These are phyloP conservation scores for Apiotrichum gamsii DNA, from an alignment of 1,284 basidiomycete genomes.

Conservation along the genomic window DNA sequence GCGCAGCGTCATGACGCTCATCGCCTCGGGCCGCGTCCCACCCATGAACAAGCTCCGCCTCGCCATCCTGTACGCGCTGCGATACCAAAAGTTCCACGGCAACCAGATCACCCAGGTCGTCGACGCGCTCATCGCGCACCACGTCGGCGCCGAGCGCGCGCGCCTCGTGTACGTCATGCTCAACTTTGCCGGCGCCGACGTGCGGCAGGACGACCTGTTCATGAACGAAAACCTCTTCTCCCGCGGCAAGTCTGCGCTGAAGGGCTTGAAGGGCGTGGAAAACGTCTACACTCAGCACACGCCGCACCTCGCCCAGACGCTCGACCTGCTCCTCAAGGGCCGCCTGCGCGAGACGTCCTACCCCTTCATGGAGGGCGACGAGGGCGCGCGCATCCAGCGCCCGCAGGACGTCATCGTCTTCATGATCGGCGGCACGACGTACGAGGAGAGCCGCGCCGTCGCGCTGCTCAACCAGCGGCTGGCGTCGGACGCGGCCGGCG, in stretches of 20 bases:
- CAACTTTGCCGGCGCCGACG: conserved; percentile 90
- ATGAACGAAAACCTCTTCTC: conserved; percentile 92
- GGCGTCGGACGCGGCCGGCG: conserved; percentile 44
- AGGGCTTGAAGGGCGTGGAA: conserved; percentile 97
- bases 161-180: conserved; percentile 86
- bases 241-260: conserved; percentile 87
- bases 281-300: conserved; percentile 99
- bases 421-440: conserved; percentile 88
- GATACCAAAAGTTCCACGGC: conserved; percentile 88
- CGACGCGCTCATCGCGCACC: conserved; percentile 71
- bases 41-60: conserved; percentile 80
- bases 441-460: conserved; percentile 80
- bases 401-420: conserved; percentile 93
- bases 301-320: conserved; percentile 84
- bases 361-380: conserved; percentile 71
- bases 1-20: conserved; percentile 67
- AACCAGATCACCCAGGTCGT: conserved; percentile 78
- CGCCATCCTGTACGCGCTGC: conserved; percentile 88
- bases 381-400: conserved; percentile 45
- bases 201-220: conserved; percentile 95
- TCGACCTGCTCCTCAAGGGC: conserved; percentile 84
- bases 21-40: conserved; percentile 63
- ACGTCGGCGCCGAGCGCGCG: conserved; percentile 76
- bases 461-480: conserved; percentile 78
- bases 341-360: conserved; percentile 80